phyloP scores from a whole-genome alignment of 768 basidiomycete genomes.

The Psilocybe subaeruginosa region DNA sequence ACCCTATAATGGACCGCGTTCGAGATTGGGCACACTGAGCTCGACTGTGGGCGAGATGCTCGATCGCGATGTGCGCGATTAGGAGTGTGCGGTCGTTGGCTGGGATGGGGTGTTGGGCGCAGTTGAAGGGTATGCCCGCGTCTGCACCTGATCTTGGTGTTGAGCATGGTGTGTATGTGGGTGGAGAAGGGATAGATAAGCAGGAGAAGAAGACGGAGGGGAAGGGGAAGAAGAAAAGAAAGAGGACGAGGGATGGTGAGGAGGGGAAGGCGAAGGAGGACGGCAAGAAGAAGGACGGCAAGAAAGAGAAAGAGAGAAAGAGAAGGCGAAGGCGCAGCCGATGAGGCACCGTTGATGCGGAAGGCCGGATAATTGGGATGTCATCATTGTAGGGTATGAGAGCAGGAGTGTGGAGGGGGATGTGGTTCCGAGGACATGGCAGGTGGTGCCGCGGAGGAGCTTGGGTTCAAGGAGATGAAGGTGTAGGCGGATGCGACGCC shows the following conservation, averaged over 20 bases:
- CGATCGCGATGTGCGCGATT: slow-evolving; percentile 42
- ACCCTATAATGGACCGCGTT: slow-evolving; percentile 17
- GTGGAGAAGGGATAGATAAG: slow-evolving; percentile 21
- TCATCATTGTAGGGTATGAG: slow-evolving; percentile 1
- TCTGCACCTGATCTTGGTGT: slow-evolving; percentile 13
- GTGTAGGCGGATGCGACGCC: slow-evolving; percentile 36
- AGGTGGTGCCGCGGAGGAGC: too few species aligned
- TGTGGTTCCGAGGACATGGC: too few species aligned
- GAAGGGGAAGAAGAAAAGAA: slow-evolving; percentile 24
- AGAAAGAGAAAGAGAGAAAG: not conserved
- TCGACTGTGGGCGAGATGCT: slow-evolving; percentile 28
- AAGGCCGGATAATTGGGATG: slow-evolving; percentile 16
- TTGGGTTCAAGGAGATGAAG: slow-evolving; percentile 16
- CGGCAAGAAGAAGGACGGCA: too few species aligned
- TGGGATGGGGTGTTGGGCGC: slow-evolving; percentile 73
- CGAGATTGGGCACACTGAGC: slow-evolving; percentile 33
- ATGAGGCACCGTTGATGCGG: slow-evolving; percentile 33
- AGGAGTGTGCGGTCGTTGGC: slow-evolving; percentile 74
- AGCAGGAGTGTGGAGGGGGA: slow-evolving; percentile 18
- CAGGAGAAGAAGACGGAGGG: slow-evolving; percentile 34
- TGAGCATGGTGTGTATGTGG: slow-evolving; percentile 29
- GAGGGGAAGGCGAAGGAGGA: too few species aligned
- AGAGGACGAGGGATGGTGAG: too few species aligned
- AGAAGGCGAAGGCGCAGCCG: slow-evolving; percentile 29
- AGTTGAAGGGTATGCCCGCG: slow-evolving; percentile 43